Evolutionary conservation across 768 basidiomycete genomes (phyloP).

Genomic region (Porphyrellus cyaneotinctus): DNA sequence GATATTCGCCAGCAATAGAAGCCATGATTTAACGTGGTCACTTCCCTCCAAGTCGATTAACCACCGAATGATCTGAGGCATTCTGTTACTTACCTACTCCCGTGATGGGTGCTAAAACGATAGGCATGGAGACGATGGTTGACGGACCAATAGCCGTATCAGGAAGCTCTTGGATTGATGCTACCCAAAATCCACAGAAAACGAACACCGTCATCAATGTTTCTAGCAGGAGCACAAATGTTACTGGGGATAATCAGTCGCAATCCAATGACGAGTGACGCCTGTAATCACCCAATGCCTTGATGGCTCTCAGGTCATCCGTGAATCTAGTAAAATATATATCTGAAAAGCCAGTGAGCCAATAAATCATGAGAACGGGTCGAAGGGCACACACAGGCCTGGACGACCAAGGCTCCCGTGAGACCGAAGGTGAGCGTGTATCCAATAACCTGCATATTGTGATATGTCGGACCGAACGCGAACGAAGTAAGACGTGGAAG

Average conservation of each 20-base stretch:
- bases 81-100: constrained; percentile 17
- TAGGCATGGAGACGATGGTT: neutral
- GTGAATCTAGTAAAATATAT: constrained; percentile 19
- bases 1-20: constrained; percentile 25
- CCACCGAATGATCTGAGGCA: neutral
- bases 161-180: too few species aligned
- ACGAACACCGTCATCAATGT: constrained; percentile 4
- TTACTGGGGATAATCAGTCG: constrained; percentile 5
- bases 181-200: constrained; percentile 11
- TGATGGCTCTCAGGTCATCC: neutral
- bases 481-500: neutral
- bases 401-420: constrained; percentile 14
- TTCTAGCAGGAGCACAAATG: constrained; percentile 14
- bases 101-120: neutral
- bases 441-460: constrained; percentile 8
- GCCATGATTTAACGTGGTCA: constrained; percentile 16
- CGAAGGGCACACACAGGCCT: constrained; percentile 9
- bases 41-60: neutral
- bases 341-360: constrained; percentile 2
- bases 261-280: neutral
- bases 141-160: neutral
- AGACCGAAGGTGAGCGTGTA: constrained; percentile 14
- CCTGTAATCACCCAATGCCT: constrained; percentile 10
- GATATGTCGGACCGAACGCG: neutral
- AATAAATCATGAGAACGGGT: neutral